These are phyloP conservation scores for Drechmeria coniospora DNA, from an alignment of 2,329 filamentous ascomycete species.

Conservation along the genomic window DNA sequence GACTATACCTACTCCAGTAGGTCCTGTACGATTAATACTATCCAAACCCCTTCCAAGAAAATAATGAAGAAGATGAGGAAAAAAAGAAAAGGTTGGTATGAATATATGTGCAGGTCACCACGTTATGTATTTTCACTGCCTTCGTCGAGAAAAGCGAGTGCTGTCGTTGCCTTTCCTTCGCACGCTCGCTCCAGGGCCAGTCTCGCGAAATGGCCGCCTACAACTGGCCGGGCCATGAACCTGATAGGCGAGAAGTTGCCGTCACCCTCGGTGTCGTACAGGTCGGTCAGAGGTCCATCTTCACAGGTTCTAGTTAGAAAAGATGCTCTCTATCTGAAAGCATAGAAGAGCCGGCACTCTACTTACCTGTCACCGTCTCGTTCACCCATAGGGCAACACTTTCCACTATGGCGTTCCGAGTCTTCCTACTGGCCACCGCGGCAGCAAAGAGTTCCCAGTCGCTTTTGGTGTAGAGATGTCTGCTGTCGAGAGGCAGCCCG, in stretches of 20 bases:
- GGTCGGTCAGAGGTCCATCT: slow-evolving; percentile 64
- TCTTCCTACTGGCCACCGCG: slow-evolving; percentile 54
- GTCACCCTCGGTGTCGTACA: slow-evolving; percentile 65
- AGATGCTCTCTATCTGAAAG: too few relatives aligned
- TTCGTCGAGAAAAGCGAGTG: slow-evolving; percentile 32
- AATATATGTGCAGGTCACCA: too few relatives aligned
- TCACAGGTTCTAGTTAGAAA: too few relatives aligned
- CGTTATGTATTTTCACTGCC: background rate
- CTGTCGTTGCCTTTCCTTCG: slow-evolving; percentile 48
- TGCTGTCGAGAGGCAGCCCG: slow-evolving; percentile 66
- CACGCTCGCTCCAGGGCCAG: slow-evolving; percentile 70
- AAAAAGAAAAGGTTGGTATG: too few relatives aligned
- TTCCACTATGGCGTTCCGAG: slow-evolving; percentile 56
- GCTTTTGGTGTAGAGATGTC: slow-evolving; percentile 74
- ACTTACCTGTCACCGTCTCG: slow-evolving; percentile 52
- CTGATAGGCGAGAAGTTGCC: slow-evolving; percentile 59
- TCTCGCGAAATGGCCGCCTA: slow-evolving; percentile 76
- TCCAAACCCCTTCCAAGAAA: too few relatives aligned
- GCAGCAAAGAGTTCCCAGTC: slow-evolving; percentile 89
- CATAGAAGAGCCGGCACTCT: background rate
- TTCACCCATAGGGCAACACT: slow-evolving; percentile 70
- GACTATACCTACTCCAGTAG: too few relatives aligned
- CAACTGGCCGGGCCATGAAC: slow-evolving; percentile 72
- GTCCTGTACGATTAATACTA: too few relatives aligned
- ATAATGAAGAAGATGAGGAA: too few relatives aligned